phyloP scores from a whole-genome alignment of 2,329 filamentous ascomycete genomes.

The Penicillium sp. region DNA sequence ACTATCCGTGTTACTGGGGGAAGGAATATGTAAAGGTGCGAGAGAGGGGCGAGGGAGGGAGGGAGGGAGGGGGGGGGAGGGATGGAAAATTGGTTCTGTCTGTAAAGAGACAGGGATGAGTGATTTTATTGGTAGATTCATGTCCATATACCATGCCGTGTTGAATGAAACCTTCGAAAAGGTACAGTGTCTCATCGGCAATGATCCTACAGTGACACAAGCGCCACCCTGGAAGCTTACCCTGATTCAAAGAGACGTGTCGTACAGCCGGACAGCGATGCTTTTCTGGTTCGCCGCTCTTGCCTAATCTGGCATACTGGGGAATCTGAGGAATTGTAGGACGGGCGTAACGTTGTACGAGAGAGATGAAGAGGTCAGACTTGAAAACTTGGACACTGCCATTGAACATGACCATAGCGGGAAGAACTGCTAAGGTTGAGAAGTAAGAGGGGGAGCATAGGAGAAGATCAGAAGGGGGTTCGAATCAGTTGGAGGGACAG shows the following conservation, averaged over 20 bases:
- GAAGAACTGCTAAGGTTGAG: neutral
- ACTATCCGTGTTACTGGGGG: constrained; percentile 86
- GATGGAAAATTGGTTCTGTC: neutral
- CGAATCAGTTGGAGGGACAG: too few relatives aligned
- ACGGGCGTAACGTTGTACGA: constrained; percentile 23
- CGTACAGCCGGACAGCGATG: neutral
- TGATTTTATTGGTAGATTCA: neutral
- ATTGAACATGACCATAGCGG: too few relatives aligned
- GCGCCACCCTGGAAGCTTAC: neutral
- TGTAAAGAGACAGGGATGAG: neutral
- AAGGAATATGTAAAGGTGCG: constrained; percentile 57
- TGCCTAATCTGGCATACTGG: neutral
- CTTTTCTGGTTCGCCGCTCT: constrained; percentile 5
- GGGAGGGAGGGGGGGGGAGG: neutral
- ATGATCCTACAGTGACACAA: neutral
- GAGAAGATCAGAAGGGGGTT: neutral
- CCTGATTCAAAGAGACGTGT: neutral
- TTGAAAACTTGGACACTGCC: neutral
- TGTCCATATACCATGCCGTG: neutral
- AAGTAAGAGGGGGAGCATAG: neutral
- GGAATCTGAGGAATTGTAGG: constrained; percentile 6
- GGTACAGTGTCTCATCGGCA: neutral
- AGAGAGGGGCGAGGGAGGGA: neutral
- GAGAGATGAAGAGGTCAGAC: neutral
- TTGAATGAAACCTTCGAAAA: neutral